These are phyloP conservation scores for Pseudopediastrum boryanum DNA, from an alignment of 139 green algal species.

Conservation along the genomic window DNA sequence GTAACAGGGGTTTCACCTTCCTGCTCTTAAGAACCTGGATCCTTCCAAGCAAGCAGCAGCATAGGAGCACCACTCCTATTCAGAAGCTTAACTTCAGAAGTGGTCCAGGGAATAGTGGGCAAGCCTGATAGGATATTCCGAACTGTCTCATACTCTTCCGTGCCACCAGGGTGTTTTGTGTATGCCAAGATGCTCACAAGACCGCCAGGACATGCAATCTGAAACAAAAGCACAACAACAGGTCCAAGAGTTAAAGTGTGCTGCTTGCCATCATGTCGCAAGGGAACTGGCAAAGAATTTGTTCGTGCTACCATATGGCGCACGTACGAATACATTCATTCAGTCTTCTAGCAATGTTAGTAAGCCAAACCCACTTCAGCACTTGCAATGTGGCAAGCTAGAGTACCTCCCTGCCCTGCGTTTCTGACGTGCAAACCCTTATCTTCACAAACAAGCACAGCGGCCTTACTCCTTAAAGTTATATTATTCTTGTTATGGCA, in stretches of 20 bases:
- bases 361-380: too few species aligned
- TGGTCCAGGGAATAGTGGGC: slow-evolving; percentile 37
- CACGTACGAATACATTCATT: neutral
- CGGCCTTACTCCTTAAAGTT: too few species aligned
- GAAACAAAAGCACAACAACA: neutral
- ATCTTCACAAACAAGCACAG: too few species aligned
- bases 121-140: slow-evolving; percentile 20
- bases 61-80: slow-evolving; percentile 59
- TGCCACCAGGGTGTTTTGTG: slow-evolving; percentile 61
- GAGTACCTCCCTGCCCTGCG: too few species aligned
- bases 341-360: neutral
- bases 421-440: too few species aligned
- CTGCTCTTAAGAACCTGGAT: too few species aligned
- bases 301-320: neutral
- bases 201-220: slow-evolving; percentile 51
- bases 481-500: too few species aligned
- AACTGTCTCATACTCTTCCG: slow-evolving; percentile 56
- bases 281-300: neutral
- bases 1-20: too few species aligned
- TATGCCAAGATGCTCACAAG: slow-evolving; percentile 64
- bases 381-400: too few species aligned
- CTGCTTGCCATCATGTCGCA: neutral
- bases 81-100: slow-evolving; percentile 50
- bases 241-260: neutral
- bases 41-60: slow-evolving; percentile 54